Conservation (phyloP, 2,329 filamentous ascomycete genomes). For the Pseudogymnoascus destructans region DNA sequence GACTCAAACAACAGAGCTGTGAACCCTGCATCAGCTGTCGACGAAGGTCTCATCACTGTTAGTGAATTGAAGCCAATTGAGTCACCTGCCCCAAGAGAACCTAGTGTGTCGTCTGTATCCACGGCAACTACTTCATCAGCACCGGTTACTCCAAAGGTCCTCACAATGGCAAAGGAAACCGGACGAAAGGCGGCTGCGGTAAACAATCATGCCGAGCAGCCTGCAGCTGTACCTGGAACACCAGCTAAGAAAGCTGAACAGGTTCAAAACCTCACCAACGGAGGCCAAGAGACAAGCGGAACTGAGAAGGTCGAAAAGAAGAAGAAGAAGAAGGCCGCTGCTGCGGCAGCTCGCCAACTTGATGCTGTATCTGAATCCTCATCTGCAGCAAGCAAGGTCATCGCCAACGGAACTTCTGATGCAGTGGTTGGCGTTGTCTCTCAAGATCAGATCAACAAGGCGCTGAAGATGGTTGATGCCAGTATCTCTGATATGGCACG, state of each 20-base stretch:
- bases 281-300: constrained; percentile 19
- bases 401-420: constrained; percentile 14
- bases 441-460: constrained; percentile 30
- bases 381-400: constrained; percentile 14
- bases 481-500: constrained; percentile 37
- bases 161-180: constrained; percentile 16
- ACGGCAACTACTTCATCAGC: background rate
- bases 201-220: constrained; percentile 18
- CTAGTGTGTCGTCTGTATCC: background rate
- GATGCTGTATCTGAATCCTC: constrained; percentile 10
- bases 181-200: constrained; percentile 19
- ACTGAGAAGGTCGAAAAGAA: constrained; percentile 51
- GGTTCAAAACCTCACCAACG: constrained; percentile 17
- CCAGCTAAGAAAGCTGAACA: constrained; percentile 28
- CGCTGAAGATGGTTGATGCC: constrained; percentile 35
- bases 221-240: constrained; percentile 16
- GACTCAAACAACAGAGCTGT: constrained; percentile 80
- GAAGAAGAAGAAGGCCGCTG: constrained; percentile 56
- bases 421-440: constrained; percentile 12
- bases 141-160: constrained; percentile 15
- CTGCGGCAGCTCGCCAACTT: constrained; percentile 6
- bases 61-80: constrained; percentile 45
- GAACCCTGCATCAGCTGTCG: constrained; percentile 60
- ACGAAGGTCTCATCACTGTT: constrained; percentile 61
- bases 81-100: constrained; percentile 26